A percentile compares a stretch with the other conserved stretches of the same genome.
phyloP scores from a whole-genome alignment of 495 filamentous ascomycete species.

The Copromyces sp. region DNA sequence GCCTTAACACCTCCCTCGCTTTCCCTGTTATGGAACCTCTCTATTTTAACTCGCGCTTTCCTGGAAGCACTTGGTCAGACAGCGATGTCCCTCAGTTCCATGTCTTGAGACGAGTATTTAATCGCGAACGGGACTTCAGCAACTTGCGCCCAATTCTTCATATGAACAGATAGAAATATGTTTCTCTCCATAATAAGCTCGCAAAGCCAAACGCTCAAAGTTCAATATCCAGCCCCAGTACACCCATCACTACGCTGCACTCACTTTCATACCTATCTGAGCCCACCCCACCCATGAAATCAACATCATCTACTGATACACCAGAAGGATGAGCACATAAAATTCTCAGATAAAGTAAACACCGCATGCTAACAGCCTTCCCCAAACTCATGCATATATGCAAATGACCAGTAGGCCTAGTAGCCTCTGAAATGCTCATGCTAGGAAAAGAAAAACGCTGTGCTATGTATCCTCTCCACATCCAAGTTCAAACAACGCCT shows the following conservation, averaged over 20 bases:
- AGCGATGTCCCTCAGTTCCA: too few species aligned
- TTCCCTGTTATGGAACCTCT: too few species aligned
- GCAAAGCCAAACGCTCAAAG: not conserved
- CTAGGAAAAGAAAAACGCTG: not conserved
- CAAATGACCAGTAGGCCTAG: not conserved
- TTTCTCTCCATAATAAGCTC: not conserved
- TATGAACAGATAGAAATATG: not conserved
- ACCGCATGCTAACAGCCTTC: not conserved
- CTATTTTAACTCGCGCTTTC: too few species aligned
- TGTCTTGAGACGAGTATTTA: not conserved
- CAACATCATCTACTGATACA: not conserved
- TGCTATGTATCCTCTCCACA: not conserved
- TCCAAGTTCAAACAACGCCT: not conserved
- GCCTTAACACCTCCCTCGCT: too few species aligned
- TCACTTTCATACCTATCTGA: not conserved
- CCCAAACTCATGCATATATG: not conserved
- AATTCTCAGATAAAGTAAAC: not conserved
- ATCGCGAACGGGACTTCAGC: not conserved
- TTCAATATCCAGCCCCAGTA: not conserved
- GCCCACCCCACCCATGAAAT: not conserved
- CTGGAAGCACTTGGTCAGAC: too few species aligned
- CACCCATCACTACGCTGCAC: not conserved
- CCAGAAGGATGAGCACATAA: not conserved
- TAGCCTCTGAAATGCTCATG: not conserved
- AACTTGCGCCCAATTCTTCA: not conserved